These are phyloP conservation scores for Candolleomyces aberdarensis DNA, from an alignment of 768 basidiomycete genomes.

Conservation along the genomic window DNA sequence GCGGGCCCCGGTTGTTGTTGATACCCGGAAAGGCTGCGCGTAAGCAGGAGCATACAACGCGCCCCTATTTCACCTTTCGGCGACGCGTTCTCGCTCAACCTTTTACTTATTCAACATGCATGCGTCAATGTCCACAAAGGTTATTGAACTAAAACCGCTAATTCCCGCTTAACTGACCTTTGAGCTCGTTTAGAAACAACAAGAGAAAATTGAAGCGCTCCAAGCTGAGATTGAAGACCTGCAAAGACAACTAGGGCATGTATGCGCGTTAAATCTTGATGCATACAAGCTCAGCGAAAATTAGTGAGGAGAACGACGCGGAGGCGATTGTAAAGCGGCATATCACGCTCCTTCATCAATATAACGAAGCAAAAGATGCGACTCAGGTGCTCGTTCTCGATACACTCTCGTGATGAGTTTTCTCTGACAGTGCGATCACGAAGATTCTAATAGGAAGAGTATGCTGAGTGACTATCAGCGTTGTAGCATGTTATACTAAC, in stretches of 20 bases:
- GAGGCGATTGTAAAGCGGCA: slow-evolving; percentile 54
- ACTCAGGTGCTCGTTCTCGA: slow-evolving; percentile 50
- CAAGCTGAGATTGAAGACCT: slow-evolving; percentile 24
- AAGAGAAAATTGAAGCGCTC: slow-evolving; percentile 21
- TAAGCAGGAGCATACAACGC: neutral
- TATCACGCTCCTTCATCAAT: slow-evolving; percentile 69
- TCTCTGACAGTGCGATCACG: neutral
- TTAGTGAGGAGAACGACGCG: slow-evolving; percentile 23
- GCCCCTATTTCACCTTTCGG: neutral
- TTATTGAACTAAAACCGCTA: neutral
- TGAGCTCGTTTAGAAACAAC: slow-evolving; percentile 19
- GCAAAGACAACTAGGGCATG: slow-evolving; percentile 26
- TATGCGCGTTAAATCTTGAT: neutral
- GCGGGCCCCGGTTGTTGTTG: neutral
- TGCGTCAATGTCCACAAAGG: slow-evolving; percentile 25
- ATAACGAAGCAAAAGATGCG: slow-evolving; percentile 83
- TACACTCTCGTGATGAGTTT: neutral
- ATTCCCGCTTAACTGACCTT: neutral
- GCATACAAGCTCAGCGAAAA: neutral
- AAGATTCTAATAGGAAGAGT: slow-evolving; percentile 82
- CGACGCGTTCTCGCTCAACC: neutral
- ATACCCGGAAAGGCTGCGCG: too few species aligned
- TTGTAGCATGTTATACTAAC: slow-evolving; percentile 8
- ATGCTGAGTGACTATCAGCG: slow-evolving; percentile 14
- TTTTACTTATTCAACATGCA: neutral